phyloP scores from a whole-genome alignment of 495 filamentous ascomycete genomes.

The Geopyxis carbonaria region DNA sequence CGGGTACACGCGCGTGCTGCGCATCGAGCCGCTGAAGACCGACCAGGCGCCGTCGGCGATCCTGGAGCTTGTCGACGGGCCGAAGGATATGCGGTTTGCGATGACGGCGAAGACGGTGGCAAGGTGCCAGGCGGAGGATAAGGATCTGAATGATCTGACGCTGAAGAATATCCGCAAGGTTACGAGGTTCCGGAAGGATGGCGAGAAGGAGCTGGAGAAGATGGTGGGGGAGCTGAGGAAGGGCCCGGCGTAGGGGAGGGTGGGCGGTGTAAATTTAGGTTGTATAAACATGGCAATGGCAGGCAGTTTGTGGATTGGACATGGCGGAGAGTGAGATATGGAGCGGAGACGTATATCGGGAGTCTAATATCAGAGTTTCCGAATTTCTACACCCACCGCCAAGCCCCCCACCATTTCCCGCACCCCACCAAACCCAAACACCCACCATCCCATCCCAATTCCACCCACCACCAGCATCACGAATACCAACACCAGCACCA shows the following conservation, averaged over 20 bases:
- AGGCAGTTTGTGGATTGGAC: not conserved
- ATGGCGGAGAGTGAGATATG: not conserved
- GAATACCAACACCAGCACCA: not conserved
- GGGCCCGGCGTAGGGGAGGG: not conserved
- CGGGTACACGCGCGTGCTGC: constrained; percentile 86
- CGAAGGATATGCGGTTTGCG: constrained; percentile 84
- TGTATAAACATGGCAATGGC: not conserved
- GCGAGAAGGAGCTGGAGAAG: constrained; percentile 46
- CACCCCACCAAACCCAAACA: not conserved
- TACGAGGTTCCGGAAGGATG: constrained; percentile 54
- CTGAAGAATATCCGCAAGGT: constrained; percentile 65
- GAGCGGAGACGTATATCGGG: not conserved
- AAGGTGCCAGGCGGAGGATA: constrained; percentile 36
- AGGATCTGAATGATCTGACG: constrained; percentile 49
- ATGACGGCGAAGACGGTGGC: constrained; percentile 72
- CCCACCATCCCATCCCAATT: not conserved
- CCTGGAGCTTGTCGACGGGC: constrained; percentile 91
- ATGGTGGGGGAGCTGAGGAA: constrained; percentile 47
- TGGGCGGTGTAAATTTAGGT: not conserved
- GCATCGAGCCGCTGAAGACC: constrained; percentile 52
- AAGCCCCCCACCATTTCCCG: not conserved
- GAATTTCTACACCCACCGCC: not conserved
- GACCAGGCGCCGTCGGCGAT: constrained; percentile 81
- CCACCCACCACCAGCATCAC: not conserved
- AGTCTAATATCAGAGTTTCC: not conserved